phyloP scores from a whole-genome alignment of 208 protist species.

The Trichomonas vaginalis region DNA sequence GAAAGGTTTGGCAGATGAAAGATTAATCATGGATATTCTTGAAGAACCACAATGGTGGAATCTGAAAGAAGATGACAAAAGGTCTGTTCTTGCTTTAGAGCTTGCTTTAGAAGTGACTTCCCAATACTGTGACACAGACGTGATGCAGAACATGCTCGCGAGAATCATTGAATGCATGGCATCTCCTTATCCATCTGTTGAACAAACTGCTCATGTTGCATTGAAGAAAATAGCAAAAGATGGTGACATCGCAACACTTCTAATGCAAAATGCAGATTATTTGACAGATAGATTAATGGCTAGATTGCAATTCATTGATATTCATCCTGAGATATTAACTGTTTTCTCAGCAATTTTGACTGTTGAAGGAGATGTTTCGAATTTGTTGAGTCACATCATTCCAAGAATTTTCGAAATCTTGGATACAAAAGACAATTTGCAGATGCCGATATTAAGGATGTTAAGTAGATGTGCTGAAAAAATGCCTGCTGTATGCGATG shows the following conservation, averaged over 20 bases:
- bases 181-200: background rate
- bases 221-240: background rate
- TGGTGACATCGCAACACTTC: background rate
- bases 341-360: constrained; percentile 10
- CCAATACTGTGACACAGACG: background rate
- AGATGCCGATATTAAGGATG: background rate
- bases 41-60: background rate
- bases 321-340: background rate
- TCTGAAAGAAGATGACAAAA: background rate
- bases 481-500: background rate
- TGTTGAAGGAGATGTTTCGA: background rate
- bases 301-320: background rate
- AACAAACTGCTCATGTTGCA: background rate
- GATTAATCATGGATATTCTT: background rate
- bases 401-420: background rate
- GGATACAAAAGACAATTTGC: background rate
- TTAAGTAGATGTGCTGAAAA: background rate
- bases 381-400: background rate
- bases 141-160: background rate
- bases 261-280: background rate
- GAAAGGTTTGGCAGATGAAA: background rate
- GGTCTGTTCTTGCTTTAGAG: background rate
- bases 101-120: background rate
- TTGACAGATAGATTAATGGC: background rate
- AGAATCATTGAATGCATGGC: constrained; percentile 5